Evolutionary conservation across 2,329 filamentous ascomycete genomes (phyloP).

Genomic region (Penicillium aurantiogriseum): DNA sequence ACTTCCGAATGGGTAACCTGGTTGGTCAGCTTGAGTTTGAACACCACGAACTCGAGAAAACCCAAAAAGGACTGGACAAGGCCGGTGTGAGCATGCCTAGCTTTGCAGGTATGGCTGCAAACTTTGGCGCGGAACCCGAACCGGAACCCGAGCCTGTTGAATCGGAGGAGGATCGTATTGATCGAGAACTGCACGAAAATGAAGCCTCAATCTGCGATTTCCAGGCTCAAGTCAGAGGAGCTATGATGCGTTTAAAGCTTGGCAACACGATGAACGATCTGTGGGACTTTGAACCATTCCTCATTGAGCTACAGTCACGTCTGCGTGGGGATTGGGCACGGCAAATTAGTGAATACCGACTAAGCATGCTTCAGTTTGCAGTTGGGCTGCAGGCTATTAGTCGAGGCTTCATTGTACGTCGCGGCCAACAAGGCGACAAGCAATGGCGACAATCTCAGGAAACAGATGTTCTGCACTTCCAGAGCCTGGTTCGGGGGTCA

Average conservation of each 20-base stretch:
- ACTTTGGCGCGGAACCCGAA: conserved; percentile 82
- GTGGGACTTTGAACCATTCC: conserved; percentile 77
- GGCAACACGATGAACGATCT: conserved; percentile 82
- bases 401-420: conserved; percentile 73
- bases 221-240: conserved; percentile 82
- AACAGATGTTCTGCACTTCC: conserved; percentile 70
- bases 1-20: conserved; percentile 93
- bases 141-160: conserved; percentile 72
- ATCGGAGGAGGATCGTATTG: conserved; percentile 83
- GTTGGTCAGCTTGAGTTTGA: conserved; percentile 97
- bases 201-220: conserved; percentile 72
- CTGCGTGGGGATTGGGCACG: conserved; percentile 85
- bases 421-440: conserved; percentile 59
- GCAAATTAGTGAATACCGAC: conserved; percentile 76
- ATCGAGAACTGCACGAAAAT: conserved; percentile 76
- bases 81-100: conserved; percentile 94
- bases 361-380: conserved; percentile 80
- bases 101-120: conserved; percentile 95
- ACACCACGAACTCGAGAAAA: conserved; percentile 93
- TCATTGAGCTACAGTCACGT: conserved; percentile 80
- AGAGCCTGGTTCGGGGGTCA: conserved; percentile 70
- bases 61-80: conserved; percentile 95
- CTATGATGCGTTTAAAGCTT: conserved; percentile 71
- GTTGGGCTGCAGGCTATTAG: conserved; percentile 74
- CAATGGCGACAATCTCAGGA: conserved; percentile 74